phyloP scores from a whole-genome alignment of 768 basidiomycete genomes.

The Lentinula lateritia region DNA sequence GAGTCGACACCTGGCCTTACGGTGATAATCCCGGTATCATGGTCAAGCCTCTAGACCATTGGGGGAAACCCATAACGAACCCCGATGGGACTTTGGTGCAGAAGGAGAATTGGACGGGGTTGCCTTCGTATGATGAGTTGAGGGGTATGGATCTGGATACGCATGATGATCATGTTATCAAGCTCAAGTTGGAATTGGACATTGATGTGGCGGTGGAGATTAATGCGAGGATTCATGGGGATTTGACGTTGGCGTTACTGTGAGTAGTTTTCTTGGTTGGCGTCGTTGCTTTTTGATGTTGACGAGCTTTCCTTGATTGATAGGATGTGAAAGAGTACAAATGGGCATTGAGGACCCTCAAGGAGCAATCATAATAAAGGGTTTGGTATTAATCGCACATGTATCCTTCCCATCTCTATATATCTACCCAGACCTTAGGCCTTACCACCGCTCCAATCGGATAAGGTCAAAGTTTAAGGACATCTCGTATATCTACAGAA shows the following conservation, averaged over 20 bases:
- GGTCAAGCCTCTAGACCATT: constrained; percentile 1
- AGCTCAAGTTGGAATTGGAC: constrained; percentile 8
- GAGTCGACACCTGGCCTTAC: constrained; percentile 5
- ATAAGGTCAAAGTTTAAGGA: no score
- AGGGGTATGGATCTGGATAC: constrained; percentile 1
- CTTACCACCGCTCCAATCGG: no score
- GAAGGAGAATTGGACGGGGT: background rate
- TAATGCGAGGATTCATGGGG: constrained; percentile 9
- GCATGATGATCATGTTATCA: constrained; percentile 5
- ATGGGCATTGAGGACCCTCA: no score
- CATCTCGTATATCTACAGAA: no score
- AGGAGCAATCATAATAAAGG: no score
- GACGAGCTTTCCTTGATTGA: no score
- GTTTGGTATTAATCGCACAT: no score
- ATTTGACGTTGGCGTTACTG: constrained; percentile 10
- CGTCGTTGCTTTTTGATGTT: no score
- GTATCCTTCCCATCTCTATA: no score
- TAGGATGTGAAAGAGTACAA: no score
- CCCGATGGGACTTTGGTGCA: background rate
- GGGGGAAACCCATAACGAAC: background rate
- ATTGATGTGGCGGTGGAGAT: constrained; percentile 7
- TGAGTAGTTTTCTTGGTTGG: background rate
- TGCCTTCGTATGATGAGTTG: constrained; percentile 3
- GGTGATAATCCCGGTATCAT: constrained; percentile 8
- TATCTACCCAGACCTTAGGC: no score